Evolutionary conservation across 331 rosid genomes (phyloP).

Genomic region (Malus hybrid): DNA sequence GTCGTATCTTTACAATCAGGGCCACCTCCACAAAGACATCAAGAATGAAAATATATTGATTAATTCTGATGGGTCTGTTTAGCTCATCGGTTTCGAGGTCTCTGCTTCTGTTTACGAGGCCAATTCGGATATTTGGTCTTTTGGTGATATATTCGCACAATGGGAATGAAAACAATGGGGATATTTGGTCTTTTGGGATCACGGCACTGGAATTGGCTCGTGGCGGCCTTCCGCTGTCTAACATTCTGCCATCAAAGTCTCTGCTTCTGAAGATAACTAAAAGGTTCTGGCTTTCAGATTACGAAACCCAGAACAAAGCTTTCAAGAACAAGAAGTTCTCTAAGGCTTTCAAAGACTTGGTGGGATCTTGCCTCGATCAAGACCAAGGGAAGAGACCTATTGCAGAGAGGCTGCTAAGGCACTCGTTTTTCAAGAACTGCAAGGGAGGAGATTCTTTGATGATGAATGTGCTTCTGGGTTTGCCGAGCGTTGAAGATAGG

Average conservation of each 20-base stretch:
- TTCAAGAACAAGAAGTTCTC: constrained; percentile 17
- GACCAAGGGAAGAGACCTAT: no score
- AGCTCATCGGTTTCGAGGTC: constrained; percentile 21
- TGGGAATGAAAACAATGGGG: constrained; percentile 22
- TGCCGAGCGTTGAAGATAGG: no score
- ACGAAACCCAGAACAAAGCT: constrained; percentile 18
- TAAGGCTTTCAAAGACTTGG: no score
- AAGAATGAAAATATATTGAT: constrained; percentile 59
- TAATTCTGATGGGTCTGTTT: constrained; percentile 39
- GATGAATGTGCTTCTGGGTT: no score
- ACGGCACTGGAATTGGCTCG: constrained; percentile 41
- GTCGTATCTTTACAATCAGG: constrained; percentile 38
- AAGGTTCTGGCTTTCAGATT: constrained; percentile 45
- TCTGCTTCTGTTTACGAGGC: constrained; percentile 40
- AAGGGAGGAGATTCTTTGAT: no score
- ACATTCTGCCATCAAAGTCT: constrained; percentile 56
- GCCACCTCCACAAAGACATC: constrained; percentile 60
- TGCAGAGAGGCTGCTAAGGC: not conserved
- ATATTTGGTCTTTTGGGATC: constrained; percentile 23
- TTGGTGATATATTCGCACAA: constrained; percentile 49
- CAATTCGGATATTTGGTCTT: not conserved
- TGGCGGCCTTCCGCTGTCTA: constrained; percentile 39
- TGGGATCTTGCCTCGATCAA: no score
- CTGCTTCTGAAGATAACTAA: constrained; percentile 46
- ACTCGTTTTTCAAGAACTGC: no score